Evolutionary conservation across 2,329 filamentous ascomycete genomes (phyloP), one percentile per base, ranked within the genome.

Genomic region (Alternaria consortialis): DNA sequence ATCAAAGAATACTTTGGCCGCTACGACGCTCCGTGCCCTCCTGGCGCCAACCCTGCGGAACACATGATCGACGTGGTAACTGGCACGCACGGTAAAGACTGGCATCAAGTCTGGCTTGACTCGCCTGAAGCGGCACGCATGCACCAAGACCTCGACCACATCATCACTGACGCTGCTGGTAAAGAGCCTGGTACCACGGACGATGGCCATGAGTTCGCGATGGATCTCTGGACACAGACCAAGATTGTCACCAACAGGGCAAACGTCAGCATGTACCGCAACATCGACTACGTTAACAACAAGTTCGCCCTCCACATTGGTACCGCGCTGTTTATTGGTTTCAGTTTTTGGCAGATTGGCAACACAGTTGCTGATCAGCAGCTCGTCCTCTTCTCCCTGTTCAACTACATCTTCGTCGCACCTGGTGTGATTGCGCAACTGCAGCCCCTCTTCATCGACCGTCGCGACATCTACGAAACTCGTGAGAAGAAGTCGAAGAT

Each of bases 1-100:
- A 80, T 95, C 34, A 87, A 91, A 47, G 83, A 85, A 12, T 82
- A 82, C 65, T 82, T 82, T 63, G 67, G 55, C 6, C 68, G 68
- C 27, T 60, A 78, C 42, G 89, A 88, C 2, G 88, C 88, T 6
- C 82, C 85, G 31, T 85, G 83, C 63, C 81, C 83, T 5, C 72
- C 76, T 3, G 78, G 81, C 44, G 81, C 81, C 15, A 86, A 86
- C 64, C 78, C 83, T 7, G 84, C 85, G 0, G 90, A 94, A 81
- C 93, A 90, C 76, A 93, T 94, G 90, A 87, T 94, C 17, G 91
- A 94, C 72, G 90, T 90, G 5, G 89, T 93, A 4, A 60, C 48
- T 7, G 63, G 56, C 9, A 43, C 54, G 27, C 29, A 63, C 11
- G 64, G 62, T n/a, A 90, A 71, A 53, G 75, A 80, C 60, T 82